Percentiles rank a stretch among this genome's conserved stretches.
Conservation (phyloP, 164 flowering plant species). For the Aristolochia fimbriata region DNA sequence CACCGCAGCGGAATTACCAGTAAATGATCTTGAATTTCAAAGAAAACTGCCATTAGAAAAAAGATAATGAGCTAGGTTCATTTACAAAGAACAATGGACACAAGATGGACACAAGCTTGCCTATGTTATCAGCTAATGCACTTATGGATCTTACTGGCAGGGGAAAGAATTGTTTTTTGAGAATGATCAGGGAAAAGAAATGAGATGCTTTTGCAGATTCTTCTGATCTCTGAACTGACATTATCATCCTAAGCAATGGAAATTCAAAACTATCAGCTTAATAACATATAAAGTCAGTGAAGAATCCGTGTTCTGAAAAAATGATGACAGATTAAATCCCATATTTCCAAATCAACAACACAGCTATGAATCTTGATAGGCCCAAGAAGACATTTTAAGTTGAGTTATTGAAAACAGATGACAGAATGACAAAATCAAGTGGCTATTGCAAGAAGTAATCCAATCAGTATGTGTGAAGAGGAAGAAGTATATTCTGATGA, state of each 20-base stretch:
- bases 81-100: background rate
- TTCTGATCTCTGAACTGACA: conserved; percentile 22
- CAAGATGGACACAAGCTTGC: background rate
- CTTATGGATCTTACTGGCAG: conserved; percentile 35
- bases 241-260: conserved; percentile 39
- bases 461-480: no score
- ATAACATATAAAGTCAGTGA: no score
- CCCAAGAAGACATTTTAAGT: no score
- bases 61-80: background rate
- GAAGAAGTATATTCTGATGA: no score
- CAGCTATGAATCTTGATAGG: no score
- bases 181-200: conserved; percentile 66
- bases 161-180: conserved; percentile 76
- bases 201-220: conserved; percentile 52
- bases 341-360: no score
- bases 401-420: no score
- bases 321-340: no score
- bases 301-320: no score
- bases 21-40: background rate
- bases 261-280: background rate
- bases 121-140: no score
- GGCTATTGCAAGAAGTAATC: no score
- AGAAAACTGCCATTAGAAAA: background rate
- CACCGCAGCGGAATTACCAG: conserved; percentile 58
- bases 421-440: no score